Base-by-base conservation (phyloP, 2,329 filamentous ascomycete species). In the Celoporthe dispersa region DNA sequence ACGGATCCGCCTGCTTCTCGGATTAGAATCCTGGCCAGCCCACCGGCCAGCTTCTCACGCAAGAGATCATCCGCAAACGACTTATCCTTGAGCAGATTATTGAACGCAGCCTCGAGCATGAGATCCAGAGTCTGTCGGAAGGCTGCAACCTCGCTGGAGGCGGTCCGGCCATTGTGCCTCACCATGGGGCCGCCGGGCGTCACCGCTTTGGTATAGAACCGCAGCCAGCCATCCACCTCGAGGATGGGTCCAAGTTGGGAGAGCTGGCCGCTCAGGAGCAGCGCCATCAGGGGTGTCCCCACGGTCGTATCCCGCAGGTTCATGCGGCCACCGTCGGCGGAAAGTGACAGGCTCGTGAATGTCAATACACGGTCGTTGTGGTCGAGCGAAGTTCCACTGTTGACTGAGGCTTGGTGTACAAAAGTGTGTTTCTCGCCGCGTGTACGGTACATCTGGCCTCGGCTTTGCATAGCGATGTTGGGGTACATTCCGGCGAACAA, bases 401-500 rank as follows among this genome's bases (percentile, higher is more conserved):
- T 68, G 61, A 68, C 68, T 37, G 65, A 70, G 31, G 7, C 25
- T 22, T 53, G 68, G 33, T 69, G 66, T 14, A 70, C n/a, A n/a
- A 19, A 22, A 4, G 33, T 33, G 14, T 31, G 12, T 35, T 41
- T 66, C 19, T 69, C 67, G 37, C n/a, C 12, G 48, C 19, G 7
- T 22, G 65, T 67, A 3, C 65, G 60, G 41, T 63, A 59, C 1
- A n/a, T 19, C 11, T 11, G 12, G 19, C 5, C 11, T 33, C n/a
- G 41, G 3, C 11, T 31, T 1, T 41, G 33, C 31, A 60, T 44
- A 8, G 80, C 84, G 35, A 86, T 62, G 65, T 86, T 85, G 2
- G 83, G 82, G 68, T 82, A 80, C 31, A 81, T 74, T 14, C 83
- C 83, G 25, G 83, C 81, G 16, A 83, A 71, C 4, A 82, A 72